These are phyloP conservation scores for Bolboschoenoplectus hybrid DNA, from an alignment of 202 grass and related monocot genomes.

Conservation along the genomic window DNA sequence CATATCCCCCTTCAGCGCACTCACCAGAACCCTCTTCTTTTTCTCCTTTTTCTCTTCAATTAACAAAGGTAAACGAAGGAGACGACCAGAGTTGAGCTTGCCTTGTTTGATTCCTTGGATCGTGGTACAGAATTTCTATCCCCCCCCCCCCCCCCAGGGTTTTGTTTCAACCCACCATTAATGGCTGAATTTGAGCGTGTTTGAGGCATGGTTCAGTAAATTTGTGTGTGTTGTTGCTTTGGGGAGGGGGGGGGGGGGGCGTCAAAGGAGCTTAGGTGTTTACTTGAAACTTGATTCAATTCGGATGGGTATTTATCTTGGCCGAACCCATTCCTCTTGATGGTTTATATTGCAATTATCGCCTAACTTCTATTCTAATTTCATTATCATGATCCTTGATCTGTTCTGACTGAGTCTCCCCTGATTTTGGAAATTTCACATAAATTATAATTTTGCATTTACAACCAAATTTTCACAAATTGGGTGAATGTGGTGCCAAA, in stretches of 20 bases:
- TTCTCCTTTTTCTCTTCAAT: not conserved
- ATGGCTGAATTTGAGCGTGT: not conserved
- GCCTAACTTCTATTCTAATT: not conserved
- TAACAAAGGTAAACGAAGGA: not conserved
- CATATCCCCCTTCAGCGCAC: not conserved
- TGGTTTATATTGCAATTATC: not conserved
- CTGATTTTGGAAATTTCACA: not conserved
- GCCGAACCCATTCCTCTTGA: not conserved
- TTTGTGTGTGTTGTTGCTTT: not conserved
- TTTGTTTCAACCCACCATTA: not conserved
- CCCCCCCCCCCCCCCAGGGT: not conserved
- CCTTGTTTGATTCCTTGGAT: not conserved
- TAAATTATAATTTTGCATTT: slow-evolving; percentile 10
- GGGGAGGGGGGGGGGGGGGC: not conserved
- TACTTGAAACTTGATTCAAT: not conserved
- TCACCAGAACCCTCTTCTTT: not conserved
- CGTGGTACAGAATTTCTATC: not conserved
- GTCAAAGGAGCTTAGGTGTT: not conserved
- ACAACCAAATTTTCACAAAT: not conserved
- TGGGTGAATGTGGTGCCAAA: not conserved
- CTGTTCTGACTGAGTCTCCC: not conserved
- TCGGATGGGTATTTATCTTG: not conserved
- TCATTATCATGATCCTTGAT: not conserved
- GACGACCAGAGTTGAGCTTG: not conserved
- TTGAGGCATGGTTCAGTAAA: not conserved